Conservation (phyloP, 148 eudicot genomes). For the Linanthus parryae region DNA sequence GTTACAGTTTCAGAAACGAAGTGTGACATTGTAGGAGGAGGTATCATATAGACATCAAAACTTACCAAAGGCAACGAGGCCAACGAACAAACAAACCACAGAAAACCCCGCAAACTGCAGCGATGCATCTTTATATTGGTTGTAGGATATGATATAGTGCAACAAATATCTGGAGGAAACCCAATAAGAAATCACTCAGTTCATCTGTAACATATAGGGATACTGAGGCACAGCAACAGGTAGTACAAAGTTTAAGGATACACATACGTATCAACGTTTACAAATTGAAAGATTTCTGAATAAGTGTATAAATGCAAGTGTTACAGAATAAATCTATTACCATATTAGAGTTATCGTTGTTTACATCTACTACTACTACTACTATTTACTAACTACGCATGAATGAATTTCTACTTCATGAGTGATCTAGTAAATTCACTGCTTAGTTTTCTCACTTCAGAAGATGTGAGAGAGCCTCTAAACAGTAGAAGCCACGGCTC, state of each 20-base stretch:
- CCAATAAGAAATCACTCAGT: slow-evolving; percentile 10
- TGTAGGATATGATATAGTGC: slow-evolving; percentile 48
- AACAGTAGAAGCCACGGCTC: too few species aligned
- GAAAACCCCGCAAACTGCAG: slow-evolving; percentile 37
- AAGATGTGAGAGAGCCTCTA: too few species aligned
- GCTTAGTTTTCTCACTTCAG: too few species aligned
- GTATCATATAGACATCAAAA: not conserved
- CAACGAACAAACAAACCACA: slow-evolving; percentile 53
- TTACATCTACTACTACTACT: too few species aligned
- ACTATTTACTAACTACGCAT: too few species aligned
- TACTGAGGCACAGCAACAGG: not conserved
- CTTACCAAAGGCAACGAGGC: slow-evolving; percentile 82
- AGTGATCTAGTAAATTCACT: too few species aligned
- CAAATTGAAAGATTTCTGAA: not conserved
- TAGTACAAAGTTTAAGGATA: slow-evolving; percentile 1
- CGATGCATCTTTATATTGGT: slow-evolving; percentile 24
- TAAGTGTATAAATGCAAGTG: not conserved
- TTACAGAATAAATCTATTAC: not conserved
- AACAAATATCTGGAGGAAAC: slow-evolving; percentile 57
- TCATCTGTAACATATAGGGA: not conserved
- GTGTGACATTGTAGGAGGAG: not conserved
- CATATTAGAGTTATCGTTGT: too few species aligned
- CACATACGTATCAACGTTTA: too few species aligned
- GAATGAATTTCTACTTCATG: too few species aligned
- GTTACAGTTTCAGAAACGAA: slow-evolving; percentile 11